Evolutionary conservation across 352 stramenopile species (phyloP), one percentile per base, ranked within the genome.

Genomic region (Phytophthora syringae): DNA sequence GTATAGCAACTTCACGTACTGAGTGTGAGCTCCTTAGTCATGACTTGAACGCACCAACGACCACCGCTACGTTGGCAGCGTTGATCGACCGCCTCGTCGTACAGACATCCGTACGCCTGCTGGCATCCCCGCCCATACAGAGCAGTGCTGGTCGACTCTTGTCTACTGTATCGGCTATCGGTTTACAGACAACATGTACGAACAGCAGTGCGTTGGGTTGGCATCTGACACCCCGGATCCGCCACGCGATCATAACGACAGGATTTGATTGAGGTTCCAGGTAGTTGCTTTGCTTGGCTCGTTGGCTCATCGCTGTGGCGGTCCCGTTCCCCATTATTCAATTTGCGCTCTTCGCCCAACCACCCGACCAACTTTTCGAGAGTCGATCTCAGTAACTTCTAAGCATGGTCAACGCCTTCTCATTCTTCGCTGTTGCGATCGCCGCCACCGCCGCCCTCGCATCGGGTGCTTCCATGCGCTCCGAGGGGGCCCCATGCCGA

Each of bases 371-470:
- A 27, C 39, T n/a, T 43, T 21, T 21, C n/a, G 36, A 43, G 16
- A 12, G 40, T 24, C 11, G 7, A 60, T 25, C 25, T 30, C 42
- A 20, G 42, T 25, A 27, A 27, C 51, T 27, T 37, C 13, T 18
- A 15, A 59, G n/a, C 15, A 76, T 76, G 68, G 68, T 76, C 52
- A 72, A 72, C 56, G 28, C 37, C 28, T 44, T 69, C 42, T 47
- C 50, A 20, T 45, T 69, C 48, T 24, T 52, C 34, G 16, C 59
- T 25, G 22, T 61, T 43, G 47, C 37, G 5, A 34, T 74, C 39
- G 42, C 39, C 28, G 53, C 53, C 21, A 60, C 50, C 15, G 49
- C 65, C 13, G 20, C 57, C 49, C 53, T 63, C 34, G 67, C 42
- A 1, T 72, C 64, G 18, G 57, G 55, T 42, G 51, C 56, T 1